Evolutionary conservation across 768 basidiomycete species (phyloP), one percentile per base, ranked within the genome.

Genomic region (Udeniomyces megalosporus): DNA sequence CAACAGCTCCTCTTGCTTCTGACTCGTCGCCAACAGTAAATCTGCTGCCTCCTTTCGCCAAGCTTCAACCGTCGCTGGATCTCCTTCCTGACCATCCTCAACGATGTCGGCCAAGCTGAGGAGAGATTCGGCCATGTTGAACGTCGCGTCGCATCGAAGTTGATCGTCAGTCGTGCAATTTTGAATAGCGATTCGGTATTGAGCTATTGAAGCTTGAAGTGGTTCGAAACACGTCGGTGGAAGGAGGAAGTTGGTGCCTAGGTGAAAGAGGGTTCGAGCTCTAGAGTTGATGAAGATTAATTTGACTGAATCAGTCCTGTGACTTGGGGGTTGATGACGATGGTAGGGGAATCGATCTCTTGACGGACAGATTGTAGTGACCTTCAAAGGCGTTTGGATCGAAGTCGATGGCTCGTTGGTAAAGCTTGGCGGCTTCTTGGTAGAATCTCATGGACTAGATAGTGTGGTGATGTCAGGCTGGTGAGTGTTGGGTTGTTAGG

Each of bases 371-470:
- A 44, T 65, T 71, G 62, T 67, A 63, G 4, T 68, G 55, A n/a
- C 69, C 67, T 6, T 64, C 67, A 26, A 68, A 66, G 6, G 71
- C 71, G 32, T 65, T 62, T 10, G 59, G 65, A 59, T 72, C 72
- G n/a, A 72, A 48, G 3, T 7, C 22, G 44, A 65, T 38, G 2
- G 63, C 63, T 7, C 45, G 51, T 34, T 59, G 53, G 32, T 65
- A 65, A 1, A 65, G 65, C 60, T 74, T 70, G 22, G 68, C 28
- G 6, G 71, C 68, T 31, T 68, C 66, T 56, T 72, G 70, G 52
- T 71, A 74, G 52, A 70, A 70, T 22, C 73, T 62, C 32, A 69
- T 68, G 32, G 73, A 68, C 72, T 73, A 15, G n/a, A n/a, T 15
- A n/a, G 24, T 0, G 11, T 22, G 15, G 24, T 15, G 47, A 20